Evolutionary conservation across 2,329 filamentous ascomycete species (phyloP).

Genomic region (Cyclaneusma minus): DNA sequence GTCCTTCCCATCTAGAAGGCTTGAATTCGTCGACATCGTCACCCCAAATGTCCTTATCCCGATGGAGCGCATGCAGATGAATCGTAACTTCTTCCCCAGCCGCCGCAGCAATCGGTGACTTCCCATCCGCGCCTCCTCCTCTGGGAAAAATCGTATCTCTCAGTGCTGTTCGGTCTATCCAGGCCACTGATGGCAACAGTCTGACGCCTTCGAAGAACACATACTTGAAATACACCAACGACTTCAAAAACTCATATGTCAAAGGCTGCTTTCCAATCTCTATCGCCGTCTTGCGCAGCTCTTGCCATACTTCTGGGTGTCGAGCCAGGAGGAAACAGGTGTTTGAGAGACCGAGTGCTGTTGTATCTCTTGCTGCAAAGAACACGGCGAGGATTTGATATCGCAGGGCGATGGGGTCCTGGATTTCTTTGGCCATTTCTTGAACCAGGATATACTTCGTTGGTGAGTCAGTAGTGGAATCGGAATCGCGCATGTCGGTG

Average conservation of each 20-base stretch:
- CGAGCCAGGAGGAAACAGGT: constrained; percentile 28
- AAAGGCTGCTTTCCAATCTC: constrained; percentile 23
- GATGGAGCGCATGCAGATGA: constrained; percentile 20
- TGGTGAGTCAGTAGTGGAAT: too few relatives aligned
- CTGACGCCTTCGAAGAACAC: constrained; percentile 28
- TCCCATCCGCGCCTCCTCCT: constrained; percentile 12
- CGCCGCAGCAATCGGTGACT: constrained; percentile 15
- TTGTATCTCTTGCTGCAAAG: constrained; percentile 38
- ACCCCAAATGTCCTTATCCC: constrained; percentile 21
- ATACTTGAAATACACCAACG: constrained; percentile 41
- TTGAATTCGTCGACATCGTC: constrained; percentile 15
- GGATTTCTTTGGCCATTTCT: constrained; percentile 30
- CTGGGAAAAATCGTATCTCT: constrained; percentile 11
- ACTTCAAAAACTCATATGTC: constrained; percentile 36
- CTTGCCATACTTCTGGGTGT: constrained; percentile 22
- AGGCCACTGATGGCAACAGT: constrained; percentile 6
- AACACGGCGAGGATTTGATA: constrained; percentile 34
- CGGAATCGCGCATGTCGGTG: too few relatives aligned
- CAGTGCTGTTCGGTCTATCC: constrained; percentile 6
- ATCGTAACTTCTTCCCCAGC: constrained; percentile 16
- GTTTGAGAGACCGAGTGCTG: constrained; percentile 29
- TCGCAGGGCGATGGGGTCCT: constrained; percentile 24
- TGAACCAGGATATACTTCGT: constrained; percentile 44
- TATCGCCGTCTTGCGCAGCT: constrained; percentile 25
- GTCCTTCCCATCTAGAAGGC: constrained; percentile 13